Conservation (phyloP, 2,329 filamentous ascomycete genomes). For the Grosmannia penicillata region DNA sequence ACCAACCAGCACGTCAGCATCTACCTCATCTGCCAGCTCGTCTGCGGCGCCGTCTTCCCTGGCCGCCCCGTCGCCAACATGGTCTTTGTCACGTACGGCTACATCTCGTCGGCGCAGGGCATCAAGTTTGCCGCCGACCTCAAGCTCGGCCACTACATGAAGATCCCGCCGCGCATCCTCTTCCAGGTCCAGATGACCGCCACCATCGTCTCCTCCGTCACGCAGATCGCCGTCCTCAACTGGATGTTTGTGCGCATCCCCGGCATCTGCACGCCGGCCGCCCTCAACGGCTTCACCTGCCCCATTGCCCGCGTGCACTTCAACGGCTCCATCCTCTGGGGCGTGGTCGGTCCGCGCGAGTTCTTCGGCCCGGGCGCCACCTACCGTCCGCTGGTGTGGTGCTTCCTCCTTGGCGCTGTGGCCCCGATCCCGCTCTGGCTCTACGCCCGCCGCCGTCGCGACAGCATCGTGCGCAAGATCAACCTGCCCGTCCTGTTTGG, state of each 20-base stretch:
- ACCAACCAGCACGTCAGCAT: constrained; percentile 82
- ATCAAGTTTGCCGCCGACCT: constrained; percentile 81
- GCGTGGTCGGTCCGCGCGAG: constrained; percentile 66
- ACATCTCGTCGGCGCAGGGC: constrained; percentile 77
- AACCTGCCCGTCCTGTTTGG: constrained; percentile 76
- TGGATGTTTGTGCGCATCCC: constrained; percentile 77
- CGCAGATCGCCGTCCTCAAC: constrained; percentile 72
- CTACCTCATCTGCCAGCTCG: constrained; percentile 73
- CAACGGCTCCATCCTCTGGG: constrained; percentile 82
- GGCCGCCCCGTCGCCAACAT: constrained; percentile 81
- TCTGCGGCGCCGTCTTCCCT: constrained; percentile 69
- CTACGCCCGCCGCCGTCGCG: constrained; percentile 43
- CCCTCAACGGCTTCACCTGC: constrained; percentile 79
- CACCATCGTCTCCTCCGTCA: constrained; percentile 61
- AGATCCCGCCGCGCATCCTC: constrained; percentile 65
- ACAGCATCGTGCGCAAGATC: constrained; percentile 56
- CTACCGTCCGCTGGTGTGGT: constrained; percentile 67
- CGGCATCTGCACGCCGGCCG: constrained; percentile 61
- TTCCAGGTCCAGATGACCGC: constrained; percentile 68
- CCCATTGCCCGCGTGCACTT: constrained; percentile 80
- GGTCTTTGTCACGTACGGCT: constrained; percentile 86
- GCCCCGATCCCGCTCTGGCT: constrained; percentile 63
- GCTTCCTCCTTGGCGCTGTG: constrained; percentile 62
- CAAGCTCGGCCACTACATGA: constrained; percentile 81
- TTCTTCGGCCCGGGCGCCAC: constrained; percentile 68